Percentiles rank a stretch among this genome's conserved stretches.
Evolutionary conservation across 2,329 filamentous ascomycete species (phyloP).

Genomic region (Coniella vitis): DNA sequence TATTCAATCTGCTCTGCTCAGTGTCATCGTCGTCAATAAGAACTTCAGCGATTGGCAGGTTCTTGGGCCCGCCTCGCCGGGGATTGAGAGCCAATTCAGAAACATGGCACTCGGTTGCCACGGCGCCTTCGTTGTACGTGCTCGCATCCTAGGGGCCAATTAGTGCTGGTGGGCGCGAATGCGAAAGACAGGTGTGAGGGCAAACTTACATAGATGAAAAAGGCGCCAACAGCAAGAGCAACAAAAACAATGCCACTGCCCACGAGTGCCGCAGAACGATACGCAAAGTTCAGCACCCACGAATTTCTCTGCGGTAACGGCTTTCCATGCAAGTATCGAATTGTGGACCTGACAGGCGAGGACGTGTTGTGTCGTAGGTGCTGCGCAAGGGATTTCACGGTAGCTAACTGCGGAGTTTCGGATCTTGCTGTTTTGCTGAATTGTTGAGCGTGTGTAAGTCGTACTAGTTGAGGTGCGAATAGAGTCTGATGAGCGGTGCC

Average conservation of each 20-base stretch:
- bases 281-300: constrained; percentile 50
- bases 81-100: constrained; percentile 77
- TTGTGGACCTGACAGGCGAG: constrained; percentile 19
- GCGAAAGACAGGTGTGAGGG: not conserved
- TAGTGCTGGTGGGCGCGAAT: not conserved
- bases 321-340: constrained; percentile 43
- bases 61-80: constrained; percentile 82
- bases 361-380: constrained; percentile 8
- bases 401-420: not conserved
- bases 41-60: constrained; percentile 82
- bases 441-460: constrained; percentile 4
- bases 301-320: constrained; percentile 44
- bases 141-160: constrained; percentile 55
- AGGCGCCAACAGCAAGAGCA: constrained; percentile 64
- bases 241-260: constrained; percentile 71
- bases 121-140: constrained; percentile 72
- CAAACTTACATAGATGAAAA: constrained; percentile 67
- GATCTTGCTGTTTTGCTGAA: constrained; percentile 5
- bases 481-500: not conserved
- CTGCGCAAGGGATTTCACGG: constrained; percentile 3
- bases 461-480: not conserved
- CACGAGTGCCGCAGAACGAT: constrained; percentile 62
- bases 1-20: constrained; percentile 60
- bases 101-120: constrained; percentile 68
- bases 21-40: constrained; percentile 85